A percentile compares a stretch with the other conserved stretches of the same genome.
phyloP scores from a whole-genome alignment of 768 basidiomycete species.

The Wakefieldia striispora region DNA sequence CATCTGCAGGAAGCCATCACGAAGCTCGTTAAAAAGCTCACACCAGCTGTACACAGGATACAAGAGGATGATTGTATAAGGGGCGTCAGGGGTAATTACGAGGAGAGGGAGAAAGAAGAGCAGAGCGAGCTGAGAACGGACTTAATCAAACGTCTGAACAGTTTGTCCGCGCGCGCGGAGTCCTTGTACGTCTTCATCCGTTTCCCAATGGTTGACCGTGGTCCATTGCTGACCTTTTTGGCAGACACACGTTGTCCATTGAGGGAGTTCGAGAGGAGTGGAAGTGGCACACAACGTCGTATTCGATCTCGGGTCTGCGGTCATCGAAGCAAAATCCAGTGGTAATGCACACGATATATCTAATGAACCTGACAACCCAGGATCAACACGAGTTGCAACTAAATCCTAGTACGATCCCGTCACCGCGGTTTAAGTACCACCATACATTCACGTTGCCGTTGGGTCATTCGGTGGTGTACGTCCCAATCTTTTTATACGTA shows the following conservation, averaged over 20 bases:
- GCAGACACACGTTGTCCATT: conserved; percentile 14
- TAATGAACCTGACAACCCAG: conserved; percentile 28
- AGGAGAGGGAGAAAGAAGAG: conserved; percentile 7
- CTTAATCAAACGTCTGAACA: conserved; percentile 21
- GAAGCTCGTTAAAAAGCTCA: conserved; percentile 9
- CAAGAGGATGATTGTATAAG: background rate
- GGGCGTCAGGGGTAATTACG: background rate
- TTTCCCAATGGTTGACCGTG: background rate
- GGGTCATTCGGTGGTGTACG: conserved; percentile 21
- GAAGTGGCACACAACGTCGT: background rate
- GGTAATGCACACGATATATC: conserved; percentile 20
- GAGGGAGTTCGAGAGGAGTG: background rate
- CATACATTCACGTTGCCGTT: conserved; percentile 19
- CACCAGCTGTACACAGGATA: conserved; percentile 5
- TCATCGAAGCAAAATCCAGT: conserved; percentile 15
- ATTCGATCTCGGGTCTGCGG: conserved; percentile 3
- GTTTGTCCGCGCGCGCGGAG: background rate
- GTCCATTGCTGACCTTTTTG: background rate
- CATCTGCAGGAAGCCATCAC: background rate
- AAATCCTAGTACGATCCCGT: conserved; percentile 20
- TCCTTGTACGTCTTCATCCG: conserved; percentile 8
- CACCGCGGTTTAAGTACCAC: conserved; percentile 16
- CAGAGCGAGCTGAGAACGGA: conserved; percentile 7
- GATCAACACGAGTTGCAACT: conserved; percentile 29
- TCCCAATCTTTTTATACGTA: background rate